A percentile compares a stretch with the other conserved stretches of the same genome.
Evolutionary conservation across 768 basidiomycete species (phyloP).

Genomic region (Pleurotus ostreatus): DNA sequence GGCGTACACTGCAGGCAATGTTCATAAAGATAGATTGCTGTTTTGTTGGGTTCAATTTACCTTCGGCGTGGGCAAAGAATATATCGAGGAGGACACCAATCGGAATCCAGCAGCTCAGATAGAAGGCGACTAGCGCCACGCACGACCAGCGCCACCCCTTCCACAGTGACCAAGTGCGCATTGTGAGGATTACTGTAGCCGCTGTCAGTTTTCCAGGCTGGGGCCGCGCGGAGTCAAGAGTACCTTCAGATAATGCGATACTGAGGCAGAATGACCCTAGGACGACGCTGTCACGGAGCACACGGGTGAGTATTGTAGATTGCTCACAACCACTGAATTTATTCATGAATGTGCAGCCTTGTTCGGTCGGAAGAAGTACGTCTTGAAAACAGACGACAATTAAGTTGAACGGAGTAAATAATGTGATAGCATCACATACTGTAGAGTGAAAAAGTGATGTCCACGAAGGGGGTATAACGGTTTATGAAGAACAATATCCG

Average conservation of each 20-base stretch:
- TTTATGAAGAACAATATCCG: not conserved
- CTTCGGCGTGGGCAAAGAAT: not conserved
- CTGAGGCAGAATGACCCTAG: slow-evolving; percentile 1
- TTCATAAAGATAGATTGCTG: not conserved
- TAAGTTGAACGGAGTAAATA: too few species aligned
- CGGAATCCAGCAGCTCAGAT: not conserved
- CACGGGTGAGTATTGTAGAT: too few species aligned
- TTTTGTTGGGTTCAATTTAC: not conserved
- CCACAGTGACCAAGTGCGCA: slow-evolving; percentile 3
- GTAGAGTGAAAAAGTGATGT: not conserved
- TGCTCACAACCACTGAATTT: slow-evolving; percentile 5
- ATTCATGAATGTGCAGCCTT: not conserved
- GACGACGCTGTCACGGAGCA: too few species aligned
- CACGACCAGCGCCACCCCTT: not conserved
- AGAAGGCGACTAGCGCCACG: not conserved
- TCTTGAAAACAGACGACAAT: not conserved
- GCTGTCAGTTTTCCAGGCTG: not conserved
- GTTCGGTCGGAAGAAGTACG: not conserved
- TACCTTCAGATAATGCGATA: slow-evolving; percentile 1
- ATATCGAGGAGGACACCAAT: not conserved
- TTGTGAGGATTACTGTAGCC: not conserved
- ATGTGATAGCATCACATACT: not conserved
- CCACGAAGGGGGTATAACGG: not conserved
- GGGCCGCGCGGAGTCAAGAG: too few species aligned
- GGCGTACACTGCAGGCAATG: too few species aligned